phyloP scores from a whole-genome alignment of 345 rosid genomes.

The Aquilaria malaccensis region DNA sequence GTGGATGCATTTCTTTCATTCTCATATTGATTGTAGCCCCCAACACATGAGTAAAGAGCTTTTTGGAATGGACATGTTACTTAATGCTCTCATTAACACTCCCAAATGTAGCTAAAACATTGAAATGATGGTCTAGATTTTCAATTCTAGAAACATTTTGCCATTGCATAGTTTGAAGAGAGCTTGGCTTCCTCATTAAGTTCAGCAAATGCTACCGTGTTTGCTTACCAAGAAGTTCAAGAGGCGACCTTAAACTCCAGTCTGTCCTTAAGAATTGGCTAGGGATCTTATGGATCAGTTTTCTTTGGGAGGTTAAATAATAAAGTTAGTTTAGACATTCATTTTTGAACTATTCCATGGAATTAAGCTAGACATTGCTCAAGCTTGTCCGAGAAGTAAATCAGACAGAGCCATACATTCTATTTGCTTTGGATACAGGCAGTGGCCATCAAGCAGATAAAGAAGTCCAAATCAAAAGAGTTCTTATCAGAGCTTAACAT shows the following conservation, averaged over 20 bases:
- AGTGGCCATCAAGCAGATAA: slow-evolving; percentile 40
- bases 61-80: neutral
- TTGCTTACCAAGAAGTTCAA: slow-evolving; percentile 22
- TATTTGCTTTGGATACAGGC: slow-evolving; percentile 13
- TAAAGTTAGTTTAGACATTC: slow-evolving; percentile 10
- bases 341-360: neutral
- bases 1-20: slow-evolving; percentile 5
- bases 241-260: slow-evolving; percentile 27
- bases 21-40: slow-evolving; percentile 6
- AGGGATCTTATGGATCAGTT: slow-evolving; percentile 35
- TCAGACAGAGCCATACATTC: neutral
- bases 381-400: neutral
- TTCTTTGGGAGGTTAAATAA: slow-evolving; percentile 20
- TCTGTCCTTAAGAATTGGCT: slow-evolving; percentile 22
- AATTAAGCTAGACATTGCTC: no score
- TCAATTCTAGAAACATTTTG: slow-evolving; percentile 5
- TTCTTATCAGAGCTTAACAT: slow-evolving; percentile 28
- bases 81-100: neutral
- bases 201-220: slow-evolving; percentile 19
- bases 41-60: slow-evolving; percentile 6
- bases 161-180: slow-evolving; percentile 14
- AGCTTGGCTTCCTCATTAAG: slow-evolving; percentile 13
- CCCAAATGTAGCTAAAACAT: neutral
- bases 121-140: neutral
- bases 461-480: slow-evolving; percentile 29